Percentiles rank a stretch among this genome's conserved stretches.
Conservation (phyloP, 257 asterid species). For the Phtheirospermum japonicum region DNA sequence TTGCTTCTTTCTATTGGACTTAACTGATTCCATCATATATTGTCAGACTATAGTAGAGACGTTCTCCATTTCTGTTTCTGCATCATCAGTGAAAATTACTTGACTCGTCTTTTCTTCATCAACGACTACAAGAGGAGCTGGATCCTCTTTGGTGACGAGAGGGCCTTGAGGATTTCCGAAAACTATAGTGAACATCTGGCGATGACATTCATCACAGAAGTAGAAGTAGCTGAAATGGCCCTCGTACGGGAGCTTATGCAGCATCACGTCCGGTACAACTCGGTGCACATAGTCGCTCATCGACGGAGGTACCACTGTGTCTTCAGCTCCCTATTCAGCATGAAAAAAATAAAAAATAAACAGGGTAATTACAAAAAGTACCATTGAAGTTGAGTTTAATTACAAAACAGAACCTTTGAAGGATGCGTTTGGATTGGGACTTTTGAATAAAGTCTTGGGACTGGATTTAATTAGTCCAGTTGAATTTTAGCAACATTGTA, state of each 20-base stretch:
- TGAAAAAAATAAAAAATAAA: neutral
- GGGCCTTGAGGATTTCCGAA: slow-evolving; percentile 85
- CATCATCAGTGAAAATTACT: slow-evolving; percentile 25
- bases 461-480: too few species aligned
- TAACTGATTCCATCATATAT: slow-evolving; percentile 7
- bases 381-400: too few species aligned
- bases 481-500: too few species aligned
- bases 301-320: slow-evolving; percentile 77
- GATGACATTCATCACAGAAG: slow-evolving; percentile 82
- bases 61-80: slow-evolving; percentile 26
- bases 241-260: slow-evolving; percentile 77
- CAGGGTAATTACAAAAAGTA: neutral
- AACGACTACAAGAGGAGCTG: slow-evolving; percentile 27
- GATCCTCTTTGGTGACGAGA: slow-evolving; percentile 33
- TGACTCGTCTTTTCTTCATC: slow-evolving; percentile 32
- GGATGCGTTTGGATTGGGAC: too few species aligned
- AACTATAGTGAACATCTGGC: slow-evolving; percentile 61
- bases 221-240: slow-evolving; percentile 86
- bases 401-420: neutral
- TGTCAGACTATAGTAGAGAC: slow-evolving; percentile 23
- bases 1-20: slow-evolving; percentile 9
- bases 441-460: too few species aligned
- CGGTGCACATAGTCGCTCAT: slow-evolving; percentile 78
- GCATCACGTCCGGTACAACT: slow-evolving; percentile 77
- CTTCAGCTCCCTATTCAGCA: slow-evolving; percentile 70